Evolutionary conservation across 2,329 filamentous ascomycete genomes (phyloP), one percentile per base, ranked within the genome.

Genomic region (Chalara sp.): DNA sequence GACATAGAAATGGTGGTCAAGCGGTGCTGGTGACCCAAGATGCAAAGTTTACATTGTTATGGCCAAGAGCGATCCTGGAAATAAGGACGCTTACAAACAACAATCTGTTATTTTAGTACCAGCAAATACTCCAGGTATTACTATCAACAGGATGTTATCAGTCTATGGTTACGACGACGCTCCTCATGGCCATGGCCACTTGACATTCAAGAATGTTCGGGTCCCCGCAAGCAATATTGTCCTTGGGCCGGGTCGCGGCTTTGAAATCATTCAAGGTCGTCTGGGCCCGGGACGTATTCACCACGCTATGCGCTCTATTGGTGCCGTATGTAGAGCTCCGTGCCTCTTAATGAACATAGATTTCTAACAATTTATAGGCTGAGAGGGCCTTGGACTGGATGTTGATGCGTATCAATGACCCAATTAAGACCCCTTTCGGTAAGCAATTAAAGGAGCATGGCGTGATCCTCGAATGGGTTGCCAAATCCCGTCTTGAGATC

Each of bases 91-190:
- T 28, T 96, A 97, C 79, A 81, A 80, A 64, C 91, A 96, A 66
- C 93, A 97, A 71, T 96, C 90, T 30, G 91, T 99, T 55, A 80
- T 97, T 46, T 76, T 97, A 31, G 93, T 97, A 12, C 89, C 91
- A 2, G 81, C 87, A 13, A 76, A 80, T 57, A 83, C 87, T 1
- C 86, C 87, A 21, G 93, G 93, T 51, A 86, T 97, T 64, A 95
- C 83, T n/a, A 85, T 97, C 61, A 81, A 96, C 71, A 85, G 93
- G 60, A 96, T 96, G 89, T 76, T 99, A 50, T 86, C 79, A 47
- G 92, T 97, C 58, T 96, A 95, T 70, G 93, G 93, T 52, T 97
- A 90, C 72, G 93, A 97, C 68, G 93, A 99, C 63, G 93, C 93
- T n/a, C 93, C 93, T 2, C 93, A 99, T 69, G 93, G 93, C 50